phyloP scores from a whole-genome alignment of 2,329 filamentous ascomycete genomes.

The Fusarium poae region DNA sequence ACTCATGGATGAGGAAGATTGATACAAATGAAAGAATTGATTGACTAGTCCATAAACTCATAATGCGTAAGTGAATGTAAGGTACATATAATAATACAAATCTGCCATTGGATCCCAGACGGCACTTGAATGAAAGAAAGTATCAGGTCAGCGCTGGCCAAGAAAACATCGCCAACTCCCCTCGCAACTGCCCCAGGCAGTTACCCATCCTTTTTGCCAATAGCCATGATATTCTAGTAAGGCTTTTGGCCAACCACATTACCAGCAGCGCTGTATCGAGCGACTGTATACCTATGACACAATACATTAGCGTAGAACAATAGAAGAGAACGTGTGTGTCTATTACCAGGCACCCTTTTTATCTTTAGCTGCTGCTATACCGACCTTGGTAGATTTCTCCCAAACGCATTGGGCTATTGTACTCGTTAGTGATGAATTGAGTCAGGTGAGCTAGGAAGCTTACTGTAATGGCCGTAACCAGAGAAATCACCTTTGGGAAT shows the following conservation, averaged over 20 bases:
- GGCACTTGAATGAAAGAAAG: conserved; percentile 25
- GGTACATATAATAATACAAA: conserved; percentile 30
- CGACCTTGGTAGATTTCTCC: conserved; percentile 51
- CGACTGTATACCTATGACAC: conserved; percentile 47
- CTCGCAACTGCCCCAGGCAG: background rate
- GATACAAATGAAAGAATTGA: background rate
- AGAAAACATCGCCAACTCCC: background rate
- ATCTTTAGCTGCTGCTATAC: conserved; percentile 49
- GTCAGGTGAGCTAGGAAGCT: rapidly evolving
- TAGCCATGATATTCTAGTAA: conserved; percentile 28
- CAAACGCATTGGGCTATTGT: conserved; percentile 50
- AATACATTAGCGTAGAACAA: too few species aligned
- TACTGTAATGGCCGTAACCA: conserved; percentile 50
- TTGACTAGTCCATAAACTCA: background rate
- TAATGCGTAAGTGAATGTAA: conserved; percentile 27
- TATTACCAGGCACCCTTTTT: conserved; percentile 48
- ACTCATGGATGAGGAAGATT: rapidly evolving
- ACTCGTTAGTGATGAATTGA: background rate
- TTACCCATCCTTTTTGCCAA: too few species aligned
- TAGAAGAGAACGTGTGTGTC: too few species aligned
- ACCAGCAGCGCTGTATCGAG: conserved; percentile 52
- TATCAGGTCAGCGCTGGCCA: conserved; percentile 15
- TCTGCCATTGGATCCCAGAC: background rate
- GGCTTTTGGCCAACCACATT: conserved; percentile 51
- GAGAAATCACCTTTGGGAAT: conserved; percentile 45